Conservation (phyloP, 495 filamentous ascomycete species). For the Pyrenula aspistea region DNA sequence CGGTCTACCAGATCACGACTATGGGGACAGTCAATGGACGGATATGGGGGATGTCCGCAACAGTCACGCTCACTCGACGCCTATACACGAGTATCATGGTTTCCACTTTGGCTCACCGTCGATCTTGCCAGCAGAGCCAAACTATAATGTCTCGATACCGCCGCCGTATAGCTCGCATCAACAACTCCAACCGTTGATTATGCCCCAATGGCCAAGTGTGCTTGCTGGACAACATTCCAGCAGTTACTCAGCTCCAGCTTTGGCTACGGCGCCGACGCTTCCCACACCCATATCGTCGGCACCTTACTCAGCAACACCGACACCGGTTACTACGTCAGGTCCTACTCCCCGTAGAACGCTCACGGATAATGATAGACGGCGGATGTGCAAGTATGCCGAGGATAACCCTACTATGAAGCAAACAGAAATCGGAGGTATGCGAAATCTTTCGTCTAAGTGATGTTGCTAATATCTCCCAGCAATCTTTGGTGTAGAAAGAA, state of each 20-base stretch:
- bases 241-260: conserved; percentile 27
- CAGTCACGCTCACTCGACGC: conserved; percentile 27
- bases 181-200: conserved; percentile 34
- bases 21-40: conserved; percentile 39
- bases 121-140: conserved; percentile 25
- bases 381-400: conserved; percentile 93
- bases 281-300: conserved; percentile 4
- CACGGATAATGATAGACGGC: conserved; percentile 80
- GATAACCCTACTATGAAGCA: conserved; percentile 93
- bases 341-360: conserved; percentile 76
- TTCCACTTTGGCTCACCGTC: conserved; percentile 24
- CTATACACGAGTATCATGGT: conserved; percentile 29
- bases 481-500: conserved; percentile 95
- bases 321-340: conserved; percentile 35
- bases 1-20: conserved; percentile 32
- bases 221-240: conserved; percentile 39
- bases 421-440: conserved; percentile 88
- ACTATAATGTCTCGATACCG: conserved; percentile 32
- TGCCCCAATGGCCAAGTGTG: conserved; percentile 61
- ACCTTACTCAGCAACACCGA: conserved; percentile 19
- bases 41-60: conserved; percentile 33
- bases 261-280: conserved; percentile 6
- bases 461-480: conserved; percentile 34
- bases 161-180: conserved; percentile 27
- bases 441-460: conserved; percentile 11